These are phyloP conservation scores for Xeromyces bisporus DNA, from an alignment of 495 filamentous ascomycete genomes.

Conservation along the genomic window DNA sequence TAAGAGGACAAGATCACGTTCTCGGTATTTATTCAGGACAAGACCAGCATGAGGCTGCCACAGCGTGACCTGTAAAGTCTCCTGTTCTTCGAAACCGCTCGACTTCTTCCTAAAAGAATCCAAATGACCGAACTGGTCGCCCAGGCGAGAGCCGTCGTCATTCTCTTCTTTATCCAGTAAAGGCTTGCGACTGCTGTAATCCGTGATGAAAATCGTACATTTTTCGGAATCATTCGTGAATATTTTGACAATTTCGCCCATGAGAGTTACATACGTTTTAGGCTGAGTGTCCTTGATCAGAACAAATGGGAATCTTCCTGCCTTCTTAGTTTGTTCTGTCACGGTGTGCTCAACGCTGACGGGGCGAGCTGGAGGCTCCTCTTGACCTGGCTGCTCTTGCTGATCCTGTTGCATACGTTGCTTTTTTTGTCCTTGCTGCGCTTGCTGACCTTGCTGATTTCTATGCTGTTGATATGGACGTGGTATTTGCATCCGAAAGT, in stretches of 20 bases:
- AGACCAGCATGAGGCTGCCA: conserved; percentile 50
- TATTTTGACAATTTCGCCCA: conserved; percentile 60
- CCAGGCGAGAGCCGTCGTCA: conserved; percentile 18
- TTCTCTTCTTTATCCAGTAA: conserved; percentile 42
- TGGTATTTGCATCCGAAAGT: too few relatives aligned
- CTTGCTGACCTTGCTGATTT: not conserved
- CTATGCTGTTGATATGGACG: too few relatives aligned
- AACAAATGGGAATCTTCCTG: conserved; percentile 18
- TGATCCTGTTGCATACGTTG: too few relatives aligned
- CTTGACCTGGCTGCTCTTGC: conserved; percentile 1
- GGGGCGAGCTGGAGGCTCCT: not conserved
- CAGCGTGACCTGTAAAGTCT: conserved; percentile 53
- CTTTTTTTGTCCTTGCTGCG: not conserved
- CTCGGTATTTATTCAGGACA: conserved; percentile 36
- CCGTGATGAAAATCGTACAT: conserved; percentile 59
- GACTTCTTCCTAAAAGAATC: conserved; percentile 29
- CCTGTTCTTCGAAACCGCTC: conserved; percentile 62
- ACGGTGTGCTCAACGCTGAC: not conserved
- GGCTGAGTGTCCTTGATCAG: conserved; percentile 47
- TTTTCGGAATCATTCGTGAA: conserved; percentile 31
- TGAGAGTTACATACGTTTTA: conserved; percentile 45
- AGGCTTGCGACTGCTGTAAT: conserved; percentile 57
- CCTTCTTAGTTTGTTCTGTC: not conserved
- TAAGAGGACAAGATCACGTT: conserved; percentile 44
- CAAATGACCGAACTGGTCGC: conserved; percentile 33